phyloP scores from a whole-genome alignment of 306 rosid genomes.

The Begonia fuchsioides region DNA sequence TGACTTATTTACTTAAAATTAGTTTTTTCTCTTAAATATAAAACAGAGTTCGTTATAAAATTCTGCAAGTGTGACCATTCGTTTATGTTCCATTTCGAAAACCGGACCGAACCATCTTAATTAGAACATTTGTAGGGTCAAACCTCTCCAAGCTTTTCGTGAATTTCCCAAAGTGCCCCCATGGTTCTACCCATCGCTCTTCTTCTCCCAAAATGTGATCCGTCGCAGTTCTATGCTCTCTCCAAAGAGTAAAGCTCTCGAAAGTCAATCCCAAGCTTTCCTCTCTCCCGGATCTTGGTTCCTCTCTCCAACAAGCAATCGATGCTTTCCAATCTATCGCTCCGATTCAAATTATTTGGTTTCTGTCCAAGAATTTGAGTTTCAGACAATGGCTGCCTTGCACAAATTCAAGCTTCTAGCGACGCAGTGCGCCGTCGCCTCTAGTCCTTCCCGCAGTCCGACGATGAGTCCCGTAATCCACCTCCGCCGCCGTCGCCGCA shows the following conservation, averaged over 20 bases:
- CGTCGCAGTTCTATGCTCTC: background rate
- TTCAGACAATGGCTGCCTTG: conserved; percentile 33
- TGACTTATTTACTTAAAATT: too few relatives aligned
- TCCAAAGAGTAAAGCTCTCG: conserved; percentile 10
- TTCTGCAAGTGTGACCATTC: too few relatives aligned
- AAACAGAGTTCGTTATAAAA: too few relatives aligned
- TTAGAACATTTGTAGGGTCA: too few relatives aligned
- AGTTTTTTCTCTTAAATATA: too few relatives aligned
- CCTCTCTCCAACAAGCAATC: conserved; percentile 22
- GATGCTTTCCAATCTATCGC: background rate
- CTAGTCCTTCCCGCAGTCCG: conserved; percentile 57
- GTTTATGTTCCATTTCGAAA: too few relatives aligned
- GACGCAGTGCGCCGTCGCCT: conserved; percentile 61
- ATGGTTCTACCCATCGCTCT: too few relatives aligned
- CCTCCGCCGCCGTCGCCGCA: conserved; percentile 59
- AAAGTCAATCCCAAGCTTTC: too few relatives aligned
- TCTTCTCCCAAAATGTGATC: too few relatives aligned
- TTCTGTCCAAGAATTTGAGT: background rate
- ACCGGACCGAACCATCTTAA: too few relatives aligned
- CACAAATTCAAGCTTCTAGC: conserved; percentile 79
- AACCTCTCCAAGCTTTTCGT: too few relatives aligned
- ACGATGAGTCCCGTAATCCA: conserved; percentile 66
- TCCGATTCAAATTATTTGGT: background rate
- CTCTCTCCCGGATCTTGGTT: conserved; percentile 39
- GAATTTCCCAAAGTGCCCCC: too few relatives aligned